Conservation (phyloP, 2,329 filamentous ascomycete species). For the Trichoderma atrobrunneum region DNA sequence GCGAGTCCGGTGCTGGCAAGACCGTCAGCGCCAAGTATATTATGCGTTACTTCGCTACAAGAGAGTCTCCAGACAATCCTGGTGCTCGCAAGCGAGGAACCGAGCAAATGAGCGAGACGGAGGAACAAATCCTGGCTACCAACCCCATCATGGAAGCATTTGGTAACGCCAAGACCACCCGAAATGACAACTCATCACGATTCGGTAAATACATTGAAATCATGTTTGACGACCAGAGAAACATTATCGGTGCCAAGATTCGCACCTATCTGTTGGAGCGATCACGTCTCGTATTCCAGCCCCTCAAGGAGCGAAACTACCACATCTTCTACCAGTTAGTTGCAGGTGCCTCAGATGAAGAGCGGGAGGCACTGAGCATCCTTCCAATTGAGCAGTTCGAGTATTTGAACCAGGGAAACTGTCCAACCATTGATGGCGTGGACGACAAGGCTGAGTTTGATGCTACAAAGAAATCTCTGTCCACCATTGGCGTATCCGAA, state of each 20-base stretch:
- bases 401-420: conserved; percentile 92
- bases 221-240: conserved; percentile 93
- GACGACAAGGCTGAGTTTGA: conserved; percentile 94
- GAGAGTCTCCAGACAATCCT: conserved; percentile 87
- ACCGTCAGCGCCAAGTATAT: conserved; percentile 99
- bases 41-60: conserved; percentile 98
- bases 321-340: conserved; percentile 99
- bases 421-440: conserved; percentile 86
- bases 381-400: conserved; percentile 86
- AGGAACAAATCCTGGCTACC: conserved; percentile 96
- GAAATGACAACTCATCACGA: conserved; percentile 97
- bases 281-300: conserved; percentile 94
- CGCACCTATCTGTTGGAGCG: conserved; percentile 93
- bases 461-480: conserved; percentile 80
- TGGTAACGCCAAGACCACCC: conserved; percentile 98
- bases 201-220: conserved; percentile 99
- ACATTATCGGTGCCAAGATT: conserved; percentile 97
- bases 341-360: conserved; percentile 80
- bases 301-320: conserved; percentile 96
- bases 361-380: conserved; percentile 76
- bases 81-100: conserved; percentile 73
- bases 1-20: conserved; percentile 97
- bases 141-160: conserved; percentile 99
- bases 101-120: conserved; percentile 90
- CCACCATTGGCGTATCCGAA: conserved; percentile 78